A percentile compares a stretch with the other conserved stretches of the same genome.
phyloP scores from a whole-genome alignment of 176 grass and related monocot species.

The Aegilops bicornis region DNA sequence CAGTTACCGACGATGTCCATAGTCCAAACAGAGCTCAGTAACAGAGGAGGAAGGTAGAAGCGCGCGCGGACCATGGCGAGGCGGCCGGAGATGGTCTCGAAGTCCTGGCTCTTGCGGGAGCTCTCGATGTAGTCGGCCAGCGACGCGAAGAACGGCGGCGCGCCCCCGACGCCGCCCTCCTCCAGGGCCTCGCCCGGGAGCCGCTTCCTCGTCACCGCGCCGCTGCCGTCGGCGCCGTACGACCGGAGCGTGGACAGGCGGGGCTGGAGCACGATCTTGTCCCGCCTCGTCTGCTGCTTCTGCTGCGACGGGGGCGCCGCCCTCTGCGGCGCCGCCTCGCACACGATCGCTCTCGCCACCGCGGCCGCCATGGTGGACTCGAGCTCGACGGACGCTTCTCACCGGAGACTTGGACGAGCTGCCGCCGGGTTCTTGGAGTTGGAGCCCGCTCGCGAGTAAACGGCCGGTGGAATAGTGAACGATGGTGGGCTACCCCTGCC shows the following conservation, averaged over 20 bases:
- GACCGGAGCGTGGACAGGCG: slow-evolving; percentile 87
- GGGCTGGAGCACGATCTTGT: slow-evolving; percentile 87
- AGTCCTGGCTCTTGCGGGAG: slow-evolving; percentile 85
- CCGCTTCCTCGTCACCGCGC: slow-evolving; percentile 36
- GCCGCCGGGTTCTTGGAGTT: not conserved
- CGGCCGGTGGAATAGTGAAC: not conserved
- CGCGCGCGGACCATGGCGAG: slow-evolving; percentile 68
- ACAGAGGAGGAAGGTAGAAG: too few species aligned
- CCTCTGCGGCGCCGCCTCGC: slow-evolving; percentile 61
- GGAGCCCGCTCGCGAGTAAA: slow-evolving; percentile 11
- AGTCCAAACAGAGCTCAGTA: too few species aligned
- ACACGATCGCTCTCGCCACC: slow-evolving; percentile 52
- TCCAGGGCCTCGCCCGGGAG: slow-evolving; percentile 14
- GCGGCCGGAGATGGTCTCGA: slow-evolving; percentile 92
- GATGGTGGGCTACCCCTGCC: not conserved
- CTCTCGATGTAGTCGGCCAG: slow-evolving; percentile 94
- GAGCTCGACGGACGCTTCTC: not conserved
- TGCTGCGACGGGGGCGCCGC: not conserved
- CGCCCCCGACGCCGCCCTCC: not conserved
- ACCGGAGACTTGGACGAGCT: not conserved
- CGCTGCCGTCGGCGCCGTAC: slow-evolving; percentile 52
- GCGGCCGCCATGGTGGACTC: slow-evolving; percentile 30
- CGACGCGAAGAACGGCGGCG: slow-evolving; percentile 79
- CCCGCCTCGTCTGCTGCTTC: slow-evolving; percentile 27
- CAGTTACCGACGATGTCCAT: too few species aligned